Percentiles rank a stretch among this genome's conserved stretches.
Conservation (phyloP, 495 filamentous ascomycete genomes). For the Penicillium tannophilum region DNA sequence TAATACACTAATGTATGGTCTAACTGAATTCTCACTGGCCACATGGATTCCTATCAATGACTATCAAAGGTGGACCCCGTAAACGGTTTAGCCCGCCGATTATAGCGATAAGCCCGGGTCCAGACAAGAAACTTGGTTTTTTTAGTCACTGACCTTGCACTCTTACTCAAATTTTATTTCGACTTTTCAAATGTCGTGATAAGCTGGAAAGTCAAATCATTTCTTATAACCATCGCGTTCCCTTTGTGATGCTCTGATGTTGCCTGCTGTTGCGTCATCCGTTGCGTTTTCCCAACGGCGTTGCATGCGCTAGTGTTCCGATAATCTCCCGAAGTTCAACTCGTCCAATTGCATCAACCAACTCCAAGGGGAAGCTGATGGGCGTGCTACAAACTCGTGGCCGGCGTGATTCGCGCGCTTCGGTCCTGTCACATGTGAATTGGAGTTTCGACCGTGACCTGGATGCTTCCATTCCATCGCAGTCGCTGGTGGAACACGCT, state of each 20-base stretch:
- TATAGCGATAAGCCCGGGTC: neutral
- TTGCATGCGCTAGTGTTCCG: slow-evolving; percentile 27
- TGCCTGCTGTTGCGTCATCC: slow-evolving; percentile 26
- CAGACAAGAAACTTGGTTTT: neutral
- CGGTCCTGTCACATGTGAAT: slow-evolving; percentile 30
- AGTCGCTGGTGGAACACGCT: slow-evolving; percentile 36
- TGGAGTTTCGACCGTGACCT: slow-evolving; percentile 27
- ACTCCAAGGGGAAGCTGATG: slow-evolving; percentile 27
- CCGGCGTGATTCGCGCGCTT: slow-evolving; percentile 39
- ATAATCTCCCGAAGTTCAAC: slow-evolving; percentile 19
- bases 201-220: neutral
- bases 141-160: neutral
- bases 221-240: neutral
- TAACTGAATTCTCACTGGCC: neutral
- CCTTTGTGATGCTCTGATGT: neutral
- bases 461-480: slow-evolving; percentile 21
- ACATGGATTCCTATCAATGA: neutral
- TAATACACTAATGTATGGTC: neutral
- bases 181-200: neutral
- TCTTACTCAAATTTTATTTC: neutral
- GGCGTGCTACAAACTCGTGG: slow-evolving; percentile 40
- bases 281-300: slow-evolving; percentile 20
- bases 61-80: neutral
- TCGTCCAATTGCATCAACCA: neutral
- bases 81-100: neutral